Evolutionary conservation across 805 yeast genomes (phyloP).

Genomic region (Metschnikowia anglica): DNA sequence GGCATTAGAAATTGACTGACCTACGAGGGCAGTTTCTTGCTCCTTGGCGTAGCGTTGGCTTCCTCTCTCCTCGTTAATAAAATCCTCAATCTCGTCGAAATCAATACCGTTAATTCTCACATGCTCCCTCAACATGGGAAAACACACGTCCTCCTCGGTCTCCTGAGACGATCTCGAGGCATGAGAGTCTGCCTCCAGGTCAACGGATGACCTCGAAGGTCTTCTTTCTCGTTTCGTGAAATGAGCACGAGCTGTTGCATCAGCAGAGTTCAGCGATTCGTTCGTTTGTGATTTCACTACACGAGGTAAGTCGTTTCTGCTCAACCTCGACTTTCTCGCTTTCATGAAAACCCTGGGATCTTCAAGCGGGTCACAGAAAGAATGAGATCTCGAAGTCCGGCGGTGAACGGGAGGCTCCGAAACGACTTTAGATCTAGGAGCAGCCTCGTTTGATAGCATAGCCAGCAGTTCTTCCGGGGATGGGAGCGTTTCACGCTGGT

Average conservation of each 20-base stretch:
- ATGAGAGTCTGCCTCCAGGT: conserved; percentile 68
- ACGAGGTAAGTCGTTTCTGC: conserved; percentile 28
- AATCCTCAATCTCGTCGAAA: conserved; percentile 86
- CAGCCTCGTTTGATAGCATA: conserved; percentile 2
- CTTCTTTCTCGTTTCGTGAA: conserved; percentile 31
- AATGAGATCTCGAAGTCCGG: conserved; percentile 34
- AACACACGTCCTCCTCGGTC: conserved; percentile 96
- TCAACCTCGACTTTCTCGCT: conserved; percentile 14
- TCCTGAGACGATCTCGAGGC: conserved; percentile 81
- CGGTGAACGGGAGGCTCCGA: conserved; percentile 23
- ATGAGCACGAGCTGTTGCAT: conserved; percentile 18
- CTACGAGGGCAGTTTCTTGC: conserved; percentile 22
- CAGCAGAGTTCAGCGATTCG: conserved; percentile 18
- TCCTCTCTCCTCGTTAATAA: conserved; percentile 59
- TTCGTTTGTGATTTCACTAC: conserved; percentile 26
- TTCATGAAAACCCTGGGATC: conserved; percentile 12
- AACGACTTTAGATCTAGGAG: not conserved
- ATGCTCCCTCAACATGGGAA: conserved; percentile 78
- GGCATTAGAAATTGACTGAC: not conserved
- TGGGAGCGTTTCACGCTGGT: conserved; percentile 38
- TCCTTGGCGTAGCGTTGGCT: conserved; percentile 28
- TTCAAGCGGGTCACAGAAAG: conserved; percentile 41
- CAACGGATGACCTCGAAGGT: conserved; percentile 41
- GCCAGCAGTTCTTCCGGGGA: conserved; percentile 20
- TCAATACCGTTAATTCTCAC: conserved; percentile 73